Evolutionary conservation across 805 yeast genomes (phyloP).

Genomic region (Kodamaea kaohsiungensis): DNA sequence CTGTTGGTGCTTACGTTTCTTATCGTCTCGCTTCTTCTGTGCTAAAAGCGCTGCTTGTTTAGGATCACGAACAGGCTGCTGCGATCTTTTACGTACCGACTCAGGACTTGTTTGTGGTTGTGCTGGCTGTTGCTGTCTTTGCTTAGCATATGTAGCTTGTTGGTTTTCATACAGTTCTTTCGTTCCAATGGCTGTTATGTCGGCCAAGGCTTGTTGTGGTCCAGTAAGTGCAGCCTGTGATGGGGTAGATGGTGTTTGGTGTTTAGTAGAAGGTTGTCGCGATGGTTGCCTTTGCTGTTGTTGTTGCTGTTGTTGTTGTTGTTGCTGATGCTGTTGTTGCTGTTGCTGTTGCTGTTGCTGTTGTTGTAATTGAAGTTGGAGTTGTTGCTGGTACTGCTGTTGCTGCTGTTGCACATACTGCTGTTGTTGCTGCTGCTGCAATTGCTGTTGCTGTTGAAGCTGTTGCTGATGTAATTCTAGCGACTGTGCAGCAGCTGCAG

Average conservation of each 20-base stretch:
- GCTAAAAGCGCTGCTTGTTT: slow-evolving; percentile 56
- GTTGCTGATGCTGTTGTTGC: not conserved
- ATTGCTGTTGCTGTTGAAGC: not conserved
- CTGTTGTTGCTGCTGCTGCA: not conserved
- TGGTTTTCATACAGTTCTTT: slow-evolving; percentile 14
- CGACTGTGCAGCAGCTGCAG: not conserved
- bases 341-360: slow-evolving; percentile 11
- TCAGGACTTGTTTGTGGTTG: slow-evolving; percentile 15
- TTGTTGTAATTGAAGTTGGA: slow-evolving; percentile 2
- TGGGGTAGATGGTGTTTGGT: not conserved
- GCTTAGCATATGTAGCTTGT: slow-evolving; percentile 13
- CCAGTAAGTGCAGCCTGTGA: slow-evolving; percentile 14
- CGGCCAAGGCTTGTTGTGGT: slow-evolving; percentile 23
- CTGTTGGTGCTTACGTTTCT: slow-evolving; percentile 69
- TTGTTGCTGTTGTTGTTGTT: slow-evolving; percentile 3
- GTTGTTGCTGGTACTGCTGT: not conserved
- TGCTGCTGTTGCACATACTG: not conserved
- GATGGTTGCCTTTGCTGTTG: not conserved
- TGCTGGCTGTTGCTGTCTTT: slow-evolving; percentile 10
- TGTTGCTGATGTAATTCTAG: slow-evolving; percentile 1
- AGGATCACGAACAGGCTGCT: slow-evolving; percentile 49
- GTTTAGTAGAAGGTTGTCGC: not conserved
- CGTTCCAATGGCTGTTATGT: slow-evolving; percentile 10
- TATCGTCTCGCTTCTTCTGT: slow-evolving; percentile 76
- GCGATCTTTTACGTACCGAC: slow-evolving; percentile 15